Conservation (phyloP, 1,284 basidiomycete species). For the Pterula multifida region DNA sequence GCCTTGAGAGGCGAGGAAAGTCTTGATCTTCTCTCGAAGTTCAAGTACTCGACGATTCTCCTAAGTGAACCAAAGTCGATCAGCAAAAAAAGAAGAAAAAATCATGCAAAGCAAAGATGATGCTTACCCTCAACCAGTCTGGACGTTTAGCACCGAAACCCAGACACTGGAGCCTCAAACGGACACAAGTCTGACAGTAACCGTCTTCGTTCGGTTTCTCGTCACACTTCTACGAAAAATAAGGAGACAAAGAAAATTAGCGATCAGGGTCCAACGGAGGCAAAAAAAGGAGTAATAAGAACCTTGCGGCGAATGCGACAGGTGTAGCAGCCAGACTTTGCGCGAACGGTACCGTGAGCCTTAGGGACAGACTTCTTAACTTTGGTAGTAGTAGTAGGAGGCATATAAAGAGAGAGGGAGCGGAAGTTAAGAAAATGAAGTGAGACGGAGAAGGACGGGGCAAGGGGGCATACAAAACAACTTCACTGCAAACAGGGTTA, state of each 20-base stretch:
- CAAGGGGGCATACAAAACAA: neutral
- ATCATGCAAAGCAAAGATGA: too few relatives aligned
- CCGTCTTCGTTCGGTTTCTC: constrained; percentile 51
- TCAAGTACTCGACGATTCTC: constrained; percentile 56
- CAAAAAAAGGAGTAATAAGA: constrained; percentile 14
- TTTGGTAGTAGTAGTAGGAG: constrained; percentile 21
- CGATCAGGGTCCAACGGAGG: constrained; percentile 9
- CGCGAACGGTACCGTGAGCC: constrained; percentile 36
- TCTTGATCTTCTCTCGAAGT: constrained; percentile 65
- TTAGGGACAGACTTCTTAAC: constrained; percentile 30
- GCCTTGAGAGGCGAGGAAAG: constrained; percentile 62
- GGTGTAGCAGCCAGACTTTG: constrained; percentile 77
- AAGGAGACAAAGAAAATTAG: constrained; percentile 8
- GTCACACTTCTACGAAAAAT: constrained; percentile 60
- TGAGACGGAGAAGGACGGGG: neutral
- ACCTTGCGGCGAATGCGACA: constrained; percentile 77
- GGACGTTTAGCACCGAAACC: constrained; percentile 76
- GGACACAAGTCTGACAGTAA: constrained; percentile 62
- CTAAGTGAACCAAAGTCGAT: constrained; percentile 23
- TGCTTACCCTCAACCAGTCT: constrained; percentile 69
- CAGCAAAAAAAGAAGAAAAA: constrained; percentile 1
- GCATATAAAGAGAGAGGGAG: constrained; percentile 16
- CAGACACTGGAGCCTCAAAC: constrained; percentile 73
- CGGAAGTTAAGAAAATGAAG: constrained; percentile 3
- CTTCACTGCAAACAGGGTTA: neutral